These are phyloP conservation scores for Phalaenopsis equestris DNA, from an alignment of 106 monocot genomes.

Conservation along the genomic window DNA sequence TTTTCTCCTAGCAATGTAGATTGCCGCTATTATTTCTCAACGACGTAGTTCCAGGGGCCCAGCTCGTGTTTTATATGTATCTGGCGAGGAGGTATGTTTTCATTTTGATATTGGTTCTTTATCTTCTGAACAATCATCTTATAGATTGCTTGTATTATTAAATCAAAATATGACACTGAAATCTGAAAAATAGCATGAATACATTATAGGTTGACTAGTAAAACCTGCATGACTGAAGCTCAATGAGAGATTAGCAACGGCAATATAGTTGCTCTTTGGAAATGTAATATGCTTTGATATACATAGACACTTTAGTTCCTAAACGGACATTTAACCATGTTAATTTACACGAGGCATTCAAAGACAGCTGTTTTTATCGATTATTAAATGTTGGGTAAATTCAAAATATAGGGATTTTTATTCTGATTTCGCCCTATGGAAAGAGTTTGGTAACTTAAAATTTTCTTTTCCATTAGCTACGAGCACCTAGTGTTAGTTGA, in stretches of 20 bases:
- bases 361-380: neutral
- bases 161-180: neutral
- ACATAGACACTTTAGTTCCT: neutral
- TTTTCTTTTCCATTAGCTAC: neutral
- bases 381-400: neutral
- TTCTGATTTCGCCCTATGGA: neutral
- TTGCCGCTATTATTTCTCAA: constrained; percentile 71
- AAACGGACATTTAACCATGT: neutral
- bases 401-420: neutral
- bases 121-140: neutral
- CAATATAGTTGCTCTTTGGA: neutral
- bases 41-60: constrained; percentile 19
- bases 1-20: constrained; percentile 30
- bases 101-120: constrained; percentile 3
- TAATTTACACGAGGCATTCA: neutral
- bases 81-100: constrained; percentile 90
- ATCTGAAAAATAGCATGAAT: neutral
- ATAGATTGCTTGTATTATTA: neutral
- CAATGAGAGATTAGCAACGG: neutral
- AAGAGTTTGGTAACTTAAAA: neutral
- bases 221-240: neutral
- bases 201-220: neutral
- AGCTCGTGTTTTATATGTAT: constrained; percentile 79
- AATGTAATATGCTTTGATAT: neutral
- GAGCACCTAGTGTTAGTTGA: neutral